Percentiles rank a stretch among this genome's conserved stretches.
These are phyloP conservation scores for Arthrobotrys entomopaga DNA, from an alignment of 2,329 filamentous ascomycete species.

Conservation along the genomic window DNA sequence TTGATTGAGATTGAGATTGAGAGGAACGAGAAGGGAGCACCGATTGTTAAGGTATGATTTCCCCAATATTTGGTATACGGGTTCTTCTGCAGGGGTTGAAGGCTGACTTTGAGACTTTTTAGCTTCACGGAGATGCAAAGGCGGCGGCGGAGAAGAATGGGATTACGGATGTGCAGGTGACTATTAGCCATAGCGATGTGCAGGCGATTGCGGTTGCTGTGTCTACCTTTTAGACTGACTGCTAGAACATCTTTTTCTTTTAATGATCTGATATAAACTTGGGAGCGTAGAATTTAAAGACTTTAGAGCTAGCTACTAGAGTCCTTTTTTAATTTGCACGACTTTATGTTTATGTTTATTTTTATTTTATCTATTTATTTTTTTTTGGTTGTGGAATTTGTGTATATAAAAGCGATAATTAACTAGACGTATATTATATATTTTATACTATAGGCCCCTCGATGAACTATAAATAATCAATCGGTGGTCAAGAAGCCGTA, in stretches of 20 bases:
- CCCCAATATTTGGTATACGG: slow-evolving; percentile 46
- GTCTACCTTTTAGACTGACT: slow-evolving; percentile 72
- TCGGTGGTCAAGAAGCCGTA: neutral
- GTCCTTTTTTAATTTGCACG: neutral
- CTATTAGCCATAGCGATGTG: slow-evolving; percentile 92
- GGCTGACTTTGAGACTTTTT: slow-evolving; percentile 63
- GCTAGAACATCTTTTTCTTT: neutral
- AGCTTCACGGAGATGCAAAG: slow-evolving; percentile 89
- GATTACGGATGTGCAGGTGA: slow-evolving; percentile 87
- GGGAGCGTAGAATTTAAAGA: too few relatives aligned
- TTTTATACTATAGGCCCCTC: too few relatives aligned
- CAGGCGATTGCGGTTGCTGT: slow-evolving; percentile 96
- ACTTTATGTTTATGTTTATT: too few relatives aligned
- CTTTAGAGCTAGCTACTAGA: too few relatives aligned
- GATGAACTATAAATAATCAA: neutral
- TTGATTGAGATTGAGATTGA: slow-evolving; percentile 95
- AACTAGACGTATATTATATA: neutral
- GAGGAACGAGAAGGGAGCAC: slow-evolving; percentile 82
- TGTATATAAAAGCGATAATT: slow-evolving; percentile 41
- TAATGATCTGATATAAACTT: neutral
- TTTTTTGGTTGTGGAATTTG: neutral
- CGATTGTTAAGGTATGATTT: slow-evolving; percentile 80
- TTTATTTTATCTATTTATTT: neutral
- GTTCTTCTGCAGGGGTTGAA: slow-evolving; percentile 15
- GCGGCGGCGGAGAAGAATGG: slow-evolving; percentile 84